Evolutionary conservation across 768 basidiomycete genomes (phyloP).

Genomic region (Flagelloscypha sp.): DNA sequence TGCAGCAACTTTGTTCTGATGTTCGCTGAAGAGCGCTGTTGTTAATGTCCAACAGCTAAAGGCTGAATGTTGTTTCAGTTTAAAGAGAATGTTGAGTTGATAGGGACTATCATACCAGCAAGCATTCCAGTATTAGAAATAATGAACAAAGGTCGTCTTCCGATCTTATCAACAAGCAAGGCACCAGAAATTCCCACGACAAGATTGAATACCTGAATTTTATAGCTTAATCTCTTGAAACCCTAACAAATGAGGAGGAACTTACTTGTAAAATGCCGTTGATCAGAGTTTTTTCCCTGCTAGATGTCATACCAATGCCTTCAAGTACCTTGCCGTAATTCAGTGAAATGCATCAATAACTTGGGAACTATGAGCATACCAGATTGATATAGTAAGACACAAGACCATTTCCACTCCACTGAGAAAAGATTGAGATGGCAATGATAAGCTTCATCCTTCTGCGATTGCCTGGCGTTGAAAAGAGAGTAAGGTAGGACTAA

Average conservation of each 20-base stretch:
- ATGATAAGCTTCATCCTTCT: slow-evolving; percentile 47
- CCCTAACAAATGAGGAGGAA: slow-evolving; percentile 15
- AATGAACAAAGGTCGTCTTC: slow-evolving; percentile 62
- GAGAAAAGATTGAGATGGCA: slow-evolving; percentile 48
- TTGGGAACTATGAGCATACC: slow-evolving; percentile 9
- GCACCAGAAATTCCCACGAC: slow-evolving; percentile 50
- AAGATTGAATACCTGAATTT: slow-evolving; percentile 51
- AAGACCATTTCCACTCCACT: slow-evolving; percentile 55
- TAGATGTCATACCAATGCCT: slow-evolving; percentile 35
- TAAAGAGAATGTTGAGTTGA: background rate
- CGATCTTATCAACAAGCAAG: slow-evolving; percentile 54
- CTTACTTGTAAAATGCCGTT: slow-evolving; percentile 50
- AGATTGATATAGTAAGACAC: slow-evolving; percentile 40
- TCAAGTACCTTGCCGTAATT: slow-evolving; percentile 35
- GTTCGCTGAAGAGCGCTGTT: slow-evolving; percentile 34
- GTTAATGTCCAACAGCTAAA: slow-evolving; percentile 52
- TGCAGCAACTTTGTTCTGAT: slow-evolving; percentile 33
- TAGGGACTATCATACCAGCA: slow-evolving; percentile 26
- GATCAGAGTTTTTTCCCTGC: slow-evolving; percentile 45
- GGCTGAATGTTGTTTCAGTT: slow-evolving; percentile 21
- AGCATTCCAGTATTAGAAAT: slow-evolving; percentile 56
- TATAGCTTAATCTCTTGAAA: background rate
- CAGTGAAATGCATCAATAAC: slow-evolving; percentile 3
- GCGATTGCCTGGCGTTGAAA: slow-evolving; percentile 46
- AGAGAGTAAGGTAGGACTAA: slow-evolving; percentile 40